phyloP scores from a whole-genome alignment of 2,329 filamentous ascomycete genomes.

The Fusarium nanum region DNA sequence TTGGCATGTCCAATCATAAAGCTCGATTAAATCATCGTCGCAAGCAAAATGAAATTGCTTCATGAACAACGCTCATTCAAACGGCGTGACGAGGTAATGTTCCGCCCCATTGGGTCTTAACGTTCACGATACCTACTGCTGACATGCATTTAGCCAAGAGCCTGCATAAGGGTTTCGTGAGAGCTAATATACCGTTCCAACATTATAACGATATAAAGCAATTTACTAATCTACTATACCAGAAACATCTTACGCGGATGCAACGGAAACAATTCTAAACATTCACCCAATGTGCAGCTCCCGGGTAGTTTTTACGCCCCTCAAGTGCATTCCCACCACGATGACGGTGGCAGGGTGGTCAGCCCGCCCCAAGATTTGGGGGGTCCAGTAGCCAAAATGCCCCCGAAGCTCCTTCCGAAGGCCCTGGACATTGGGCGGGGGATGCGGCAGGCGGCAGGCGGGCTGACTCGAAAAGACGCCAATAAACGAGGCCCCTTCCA shows the following conservation, averaged over 20 bases:
- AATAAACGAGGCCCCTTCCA: conserved; percentile 7
- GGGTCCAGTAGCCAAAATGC: conserved; percentile 3
- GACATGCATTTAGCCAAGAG: neutral
- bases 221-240: no score
- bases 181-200: neutral
- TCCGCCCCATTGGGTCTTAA: neutral
- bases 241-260: conserved; percentile 7
- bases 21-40: neutral
- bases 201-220: neutral
- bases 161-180: neutral
- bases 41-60: neutral
- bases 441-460: conserved; percentile 5
- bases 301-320: conserved; percentile 13
- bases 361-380: conserved; percentile 14
- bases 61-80: neutral
- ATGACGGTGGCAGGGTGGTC: conserved; percentile 1
- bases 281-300: conserved; percentile 14
- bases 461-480: conserved; percentile 2
- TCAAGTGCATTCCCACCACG: neutral
- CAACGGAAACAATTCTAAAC: conserved; percentile 16
- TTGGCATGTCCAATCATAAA: neutral
- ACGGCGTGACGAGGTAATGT: neutral
- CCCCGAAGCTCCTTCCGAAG: conserved; percentile 9
- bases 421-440: neutral
- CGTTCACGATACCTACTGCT: neutral